phyloP scores from a whole-genome alignment of 352 stramenopile species.

The Globisporangium alternatum region DNA sequence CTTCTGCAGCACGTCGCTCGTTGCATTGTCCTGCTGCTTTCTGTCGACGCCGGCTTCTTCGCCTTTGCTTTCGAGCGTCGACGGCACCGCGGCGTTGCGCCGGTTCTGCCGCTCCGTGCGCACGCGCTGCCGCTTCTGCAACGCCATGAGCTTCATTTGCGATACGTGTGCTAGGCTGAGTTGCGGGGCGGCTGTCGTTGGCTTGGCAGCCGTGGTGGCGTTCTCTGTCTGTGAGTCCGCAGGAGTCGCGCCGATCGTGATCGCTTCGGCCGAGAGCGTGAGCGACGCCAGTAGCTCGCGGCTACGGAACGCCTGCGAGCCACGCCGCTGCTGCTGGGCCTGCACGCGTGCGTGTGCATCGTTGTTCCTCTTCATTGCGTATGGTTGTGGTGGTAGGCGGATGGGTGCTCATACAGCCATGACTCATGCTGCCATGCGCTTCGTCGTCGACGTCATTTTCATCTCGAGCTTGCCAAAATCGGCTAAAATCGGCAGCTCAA shows the following conservation, averaged over 20 bases:
- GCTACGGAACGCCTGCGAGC: slow-evolving; percentile 26
- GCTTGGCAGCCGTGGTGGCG: slow-evolving; percentile 10
- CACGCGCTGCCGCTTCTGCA: slow-evolving; percentile 14
- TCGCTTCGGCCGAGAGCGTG: slow-evolving; percentile 31
- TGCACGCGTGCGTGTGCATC: background rate
- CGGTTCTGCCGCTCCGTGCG: slow-evolving; percentile 25
- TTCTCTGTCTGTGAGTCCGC: background rate
- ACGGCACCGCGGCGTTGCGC: slow-evolving; percentile 13
- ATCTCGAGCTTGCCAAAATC: no score
- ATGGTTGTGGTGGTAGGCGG: no score
- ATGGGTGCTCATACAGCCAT: no score
- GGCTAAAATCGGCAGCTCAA: no score
- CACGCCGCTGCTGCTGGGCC: slow-evolving; percentile 2
- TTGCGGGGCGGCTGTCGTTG: slow-evolving; percentile 8
- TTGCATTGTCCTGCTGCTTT: background rate
- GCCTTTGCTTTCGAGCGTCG: slow-evolving; percentile 9
- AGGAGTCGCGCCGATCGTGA: slow-evolving; percentile 19
- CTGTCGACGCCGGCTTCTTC: background rate
- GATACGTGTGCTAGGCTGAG: slow-evolving; percentile 20
- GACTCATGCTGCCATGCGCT: no score
- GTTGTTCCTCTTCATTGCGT: no score
- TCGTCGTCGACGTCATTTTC: no score
- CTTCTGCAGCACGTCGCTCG: background rate
- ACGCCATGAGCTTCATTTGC: slow-evolving; percentile 25
- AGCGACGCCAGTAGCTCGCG: slow-evolving; percentile 29